Conservation (phyloP, 495 filamentous ascomycete genomes). For the Opeltia flavorubescens region DNA sequence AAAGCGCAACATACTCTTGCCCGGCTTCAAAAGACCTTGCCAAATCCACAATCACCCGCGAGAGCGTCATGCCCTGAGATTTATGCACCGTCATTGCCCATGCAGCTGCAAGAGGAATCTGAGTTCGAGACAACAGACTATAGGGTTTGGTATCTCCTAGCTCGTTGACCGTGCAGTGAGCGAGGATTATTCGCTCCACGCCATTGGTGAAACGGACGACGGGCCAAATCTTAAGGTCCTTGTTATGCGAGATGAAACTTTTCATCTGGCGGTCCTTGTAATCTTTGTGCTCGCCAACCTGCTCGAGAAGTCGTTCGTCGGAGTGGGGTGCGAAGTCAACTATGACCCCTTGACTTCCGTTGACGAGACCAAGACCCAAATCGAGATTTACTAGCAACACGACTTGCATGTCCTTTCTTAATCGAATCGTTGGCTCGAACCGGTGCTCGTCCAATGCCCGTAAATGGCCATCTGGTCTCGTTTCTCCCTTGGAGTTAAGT, state of each 20-base stretch:
- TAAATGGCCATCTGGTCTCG: slow-evolving; percentile 13
- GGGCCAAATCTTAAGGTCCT: slow-evolving; percentile 3
- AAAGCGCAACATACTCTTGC: slow-evolving; percentile 72
- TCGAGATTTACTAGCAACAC: slow-evolving; percentile 32
- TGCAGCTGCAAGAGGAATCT: slow-evolving; percentile 76
- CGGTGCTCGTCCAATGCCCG: slow-evolving; percentile 6
- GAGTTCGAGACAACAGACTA: slow-evolving; percentile 26
- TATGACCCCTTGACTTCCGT: slow-evolving; percentile 36
- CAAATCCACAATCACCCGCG: slow-evolving; percentile 83
- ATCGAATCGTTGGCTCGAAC: slow-evolving; percentile 5
- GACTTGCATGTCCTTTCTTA: slow-evolving; percentile 32
- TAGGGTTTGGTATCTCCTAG: slow-evolving; percentile 28
- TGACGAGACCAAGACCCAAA: slow-evolving; percentile 24
- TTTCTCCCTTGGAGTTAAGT: slow-evolving; percentile 14
- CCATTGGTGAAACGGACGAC: slow-evolving; percentile 21
- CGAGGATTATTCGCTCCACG: slow-evolving; percentile 23
- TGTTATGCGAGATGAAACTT: slow-evolving; percentile 13
- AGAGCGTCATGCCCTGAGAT: slow-evolving; percentile 88
- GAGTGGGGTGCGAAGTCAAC: slow-evolving; percentile 21
- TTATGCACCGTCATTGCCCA: slow-evolving; percentile 98
- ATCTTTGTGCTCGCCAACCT: slow-evolving; percentile 2
- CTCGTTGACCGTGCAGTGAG: slow-evolving; percentile 33
- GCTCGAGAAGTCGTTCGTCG: slow-evolving; percentile 4
- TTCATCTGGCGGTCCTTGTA: slow-evolving; percentile 20
- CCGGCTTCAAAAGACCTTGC: slow-evolving; percentile 90